Conservation (phyloP, 73 alveolate genomes). For the Halteria grandinella region DNA sequence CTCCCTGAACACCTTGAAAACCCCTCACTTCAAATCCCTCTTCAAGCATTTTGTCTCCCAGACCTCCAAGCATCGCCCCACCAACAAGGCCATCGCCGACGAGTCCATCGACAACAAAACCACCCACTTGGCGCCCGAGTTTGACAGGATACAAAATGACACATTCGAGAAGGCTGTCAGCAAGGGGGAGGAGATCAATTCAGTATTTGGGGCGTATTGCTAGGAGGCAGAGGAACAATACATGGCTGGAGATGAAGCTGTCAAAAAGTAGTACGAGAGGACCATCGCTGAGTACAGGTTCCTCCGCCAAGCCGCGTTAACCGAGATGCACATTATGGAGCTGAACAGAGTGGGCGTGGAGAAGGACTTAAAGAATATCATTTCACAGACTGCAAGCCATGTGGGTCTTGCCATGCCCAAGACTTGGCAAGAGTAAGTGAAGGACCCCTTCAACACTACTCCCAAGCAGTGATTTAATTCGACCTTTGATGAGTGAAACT, state of each 20-base stretch:
- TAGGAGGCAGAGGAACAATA: not conserved
- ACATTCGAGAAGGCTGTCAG: not conserved
- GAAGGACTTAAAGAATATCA: not conserved
- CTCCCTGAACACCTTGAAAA: no score
- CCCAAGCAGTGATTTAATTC: not conserved
- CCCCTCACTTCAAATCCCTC: no score
- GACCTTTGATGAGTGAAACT: no score
- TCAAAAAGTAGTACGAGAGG: not conserved
- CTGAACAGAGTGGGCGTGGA: constrained; percentile 32
- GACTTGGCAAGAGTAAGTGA: constrained; percentile 4
- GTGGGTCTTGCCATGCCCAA: constrained; percentile 30
- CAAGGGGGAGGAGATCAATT: not conserved
- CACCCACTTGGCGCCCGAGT: no score
- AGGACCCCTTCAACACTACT: constrained; percentile 1
- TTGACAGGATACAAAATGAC: no score
- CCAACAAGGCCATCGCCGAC: no score
- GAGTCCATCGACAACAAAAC: no score
- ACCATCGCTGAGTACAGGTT: not conserved
- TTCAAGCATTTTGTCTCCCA: no score
- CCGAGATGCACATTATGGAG: constrained; percentile 7
- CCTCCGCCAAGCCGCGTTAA: not conserved
- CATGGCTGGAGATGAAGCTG: not conserved
- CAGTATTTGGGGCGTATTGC: not conserved
- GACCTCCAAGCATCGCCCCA: no score
- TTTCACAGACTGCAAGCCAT: constrained; percentile 19